These are phyloP conservation scores for Plantago lanceolata DNA, from an alignment of 305 asterid genomes.

Conservation along the genomic window DNA sequence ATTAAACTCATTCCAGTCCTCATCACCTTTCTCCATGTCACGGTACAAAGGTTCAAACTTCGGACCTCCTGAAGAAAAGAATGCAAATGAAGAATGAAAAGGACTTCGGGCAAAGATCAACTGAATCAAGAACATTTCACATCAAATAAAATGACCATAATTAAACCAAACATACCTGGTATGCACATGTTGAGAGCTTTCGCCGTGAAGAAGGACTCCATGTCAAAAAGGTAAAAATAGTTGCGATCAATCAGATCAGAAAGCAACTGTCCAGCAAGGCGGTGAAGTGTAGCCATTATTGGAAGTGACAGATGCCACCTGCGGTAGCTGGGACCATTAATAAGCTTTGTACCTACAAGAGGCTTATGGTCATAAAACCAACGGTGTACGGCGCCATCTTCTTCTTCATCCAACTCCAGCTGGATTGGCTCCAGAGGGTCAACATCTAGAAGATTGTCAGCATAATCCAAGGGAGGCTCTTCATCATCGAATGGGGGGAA, in stretches of 20 bases:
- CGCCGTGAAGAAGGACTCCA: conserved; percentile 99
- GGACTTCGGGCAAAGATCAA: conserved; percentile 1
- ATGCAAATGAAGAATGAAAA: background rate
- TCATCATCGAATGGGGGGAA: conserved; percentile 99
- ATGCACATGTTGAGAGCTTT: conserved; percentile 99
- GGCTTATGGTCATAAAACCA: conserved; percentile 99
- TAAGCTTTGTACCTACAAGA: conserved; percentile 90
- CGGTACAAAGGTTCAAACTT: conserved; percentile 98
- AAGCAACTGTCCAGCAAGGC: conserved; percentile 96
- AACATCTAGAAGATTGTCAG: conserved; percentile 93
- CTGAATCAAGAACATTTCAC: background rate
- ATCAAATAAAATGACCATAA: background rate
- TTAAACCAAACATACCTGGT: conserved; percentile 60
- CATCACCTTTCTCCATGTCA: conserved; percentile 99
- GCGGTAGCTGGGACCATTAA: conserved; percentile 96
- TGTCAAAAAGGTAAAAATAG: conserved; percentile 92
- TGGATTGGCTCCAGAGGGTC: conserved; percentile 99
- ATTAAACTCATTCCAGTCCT: conserved; percentile 99
- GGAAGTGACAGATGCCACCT: conserved; percentile 99
- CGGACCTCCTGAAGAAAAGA: conserved; percentile 71
- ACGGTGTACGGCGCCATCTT: conserved; percentile 91
- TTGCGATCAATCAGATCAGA: conserved; percentile 94
- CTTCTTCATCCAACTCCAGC: conserved; percentile 96
- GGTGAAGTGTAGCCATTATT: conserved; percentile 96
- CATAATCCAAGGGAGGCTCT: conserved; percentile 98